Evolutionary conservation across 306 rosid species (phyloP), one percentile per base, ranked within the genome.

Genomic region (Amphicarpaea edgeworthii): DNA sequence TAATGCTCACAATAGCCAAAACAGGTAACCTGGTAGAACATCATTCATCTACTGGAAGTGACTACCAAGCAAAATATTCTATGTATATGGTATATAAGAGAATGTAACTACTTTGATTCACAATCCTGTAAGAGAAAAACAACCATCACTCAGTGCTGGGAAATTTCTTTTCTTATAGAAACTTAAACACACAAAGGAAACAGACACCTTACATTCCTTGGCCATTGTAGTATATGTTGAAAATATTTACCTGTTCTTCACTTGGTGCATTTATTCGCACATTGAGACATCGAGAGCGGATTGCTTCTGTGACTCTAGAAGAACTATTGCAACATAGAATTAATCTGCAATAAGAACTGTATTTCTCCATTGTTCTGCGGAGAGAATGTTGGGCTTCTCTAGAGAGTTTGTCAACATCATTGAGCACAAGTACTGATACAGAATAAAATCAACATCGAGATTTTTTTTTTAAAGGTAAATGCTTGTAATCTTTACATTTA

Each of bases 371-470:
- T 4, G 98, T 95, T 89, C 97, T 86, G 54, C 98, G 85, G 7
- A 92, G 97, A 80, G 97, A 95, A 81, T 92, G 95, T 21, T 95
- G 97, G 14, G 97, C 98, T 85, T 95, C 98, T 80, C 96, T 85
- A 19, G 97, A 92, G 63, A 92, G 97, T 53, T 92, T 95, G 92
- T 92, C 97, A 51, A 95, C 97, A 53, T 95, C 97, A 81, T 92
- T 95, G 53, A 92, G 93, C 67, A 95, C 93, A 38, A 92, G 82
- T 9, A 95, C 98, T 95, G 90, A 34, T 15, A 83, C 76, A 8
- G 45, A 51, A 84, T 14, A 77, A 78, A 58, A 83, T 30, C 24
- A 72, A 61, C 14, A 43, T 12, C 63, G 87, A 80, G 64, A 28
- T 2, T 28, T 28, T 28, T 28, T 26, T 4, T 26, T 28, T 28